A percentile compares a stretch with the other conserved stretches of the same genome.
Conservation (phyloP, 805 yeast genomes). For the Kuraishia hungarica region DNA sequence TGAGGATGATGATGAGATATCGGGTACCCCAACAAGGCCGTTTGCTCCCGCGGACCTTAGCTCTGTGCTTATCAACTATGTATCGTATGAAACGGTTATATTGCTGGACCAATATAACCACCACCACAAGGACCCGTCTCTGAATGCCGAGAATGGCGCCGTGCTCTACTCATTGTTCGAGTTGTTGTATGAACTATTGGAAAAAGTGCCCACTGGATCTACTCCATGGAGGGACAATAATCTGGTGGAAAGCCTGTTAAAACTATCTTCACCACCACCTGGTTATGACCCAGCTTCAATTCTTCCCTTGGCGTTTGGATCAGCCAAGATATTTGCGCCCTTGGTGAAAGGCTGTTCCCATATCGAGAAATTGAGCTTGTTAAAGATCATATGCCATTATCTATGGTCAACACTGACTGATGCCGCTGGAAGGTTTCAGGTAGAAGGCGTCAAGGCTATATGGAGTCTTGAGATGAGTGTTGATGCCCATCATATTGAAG, state of each 20-base stretch:
- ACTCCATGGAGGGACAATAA: constrained; percentile 24
- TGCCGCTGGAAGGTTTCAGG: constrained; percentile 49
- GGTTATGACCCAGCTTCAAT: constrained; percentile 8
- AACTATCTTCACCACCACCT: constrained; percentile 10
- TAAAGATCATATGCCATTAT: constrained; percentile 31
- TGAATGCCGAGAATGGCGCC: constrained; percentile 4
- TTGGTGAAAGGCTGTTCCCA: constrained; percentile 21
- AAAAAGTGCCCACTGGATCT: constrained; percentile 34
- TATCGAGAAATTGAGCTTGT: constrained; percentile 25
- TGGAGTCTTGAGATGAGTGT: constrained; percentile 51
- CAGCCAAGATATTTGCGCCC: constrained; percentile 29
- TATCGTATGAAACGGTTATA: constrained; percentile 9
- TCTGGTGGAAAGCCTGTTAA: constrained; percentile 14
- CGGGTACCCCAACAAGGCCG: constrained; percentile 20
- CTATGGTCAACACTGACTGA: constrained; percentile 50
- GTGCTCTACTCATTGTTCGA: constrained; percentile 23
- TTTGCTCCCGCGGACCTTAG: constrained; percentile 35
- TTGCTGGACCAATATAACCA: constrained; percentile 7
- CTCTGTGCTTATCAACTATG: constrained; percentile 25
- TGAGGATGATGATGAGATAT: constrained; percentile 7
- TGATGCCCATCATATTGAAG: constrained; percentile 55
- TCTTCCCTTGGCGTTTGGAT: constrained; percentile 31
- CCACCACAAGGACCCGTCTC: constrained; percentile 15
- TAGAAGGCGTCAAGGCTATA: constrained; percentile 59
- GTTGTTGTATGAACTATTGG: constrained; percentile 27